Evolutionary conservation across 2,329 filamentous ascomycete genomes (phyloP), one percentile per base, ranked within the genome.

Genomic region (Talaromyces sp.): DNA sequence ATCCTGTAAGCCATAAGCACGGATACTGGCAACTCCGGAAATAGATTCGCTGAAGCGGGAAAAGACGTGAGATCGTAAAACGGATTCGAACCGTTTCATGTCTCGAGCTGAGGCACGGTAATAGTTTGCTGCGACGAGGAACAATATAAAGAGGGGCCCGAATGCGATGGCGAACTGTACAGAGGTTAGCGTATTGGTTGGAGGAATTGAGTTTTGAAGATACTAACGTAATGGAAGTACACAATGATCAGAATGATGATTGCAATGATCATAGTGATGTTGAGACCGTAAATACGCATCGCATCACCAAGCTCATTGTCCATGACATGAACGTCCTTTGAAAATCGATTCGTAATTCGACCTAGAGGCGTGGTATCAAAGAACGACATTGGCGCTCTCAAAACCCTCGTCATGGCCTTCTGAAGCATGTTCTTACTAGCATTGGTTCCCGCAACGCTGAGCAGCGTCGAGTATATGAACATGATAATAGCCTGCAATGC

Each of bases 311-410:
- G 79, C 63, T 88, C 91, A 75, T 96, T 96, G 78, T 98, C 95
- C 92, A 98, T 96, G 62, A 95, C 91, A 71, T 97, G 92, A 44
- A 98, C 90, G 71, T 99, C 95, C 68, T 93, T 89, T 35, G 92
- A 96, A 77, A 98, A 98, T 16, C 95, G 90, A 75, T 98, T 98
- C 23, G 92, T 96, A 74, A 98, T 97, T 40, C 93, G 89, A 21
- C 95, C 95, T 1, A 98, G 83, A 0, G 95, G 95, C 0, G 95
- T 98, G 0, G 95, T 98, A 70, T 99, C 95, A 78, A 98, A 98
- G 79, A 98, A 98, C 4, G 90, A 89, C 92, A 89, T 88, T 1
- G 87, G 87, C 3, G 87, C 86, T 54, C 86, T 80, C 8, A 89
- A 74, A 0, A 95, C 91, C 16, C 90, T 84, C 8, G 83, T 86